Evolutionary conservation across 306 rosid species (phyloP).

Genomic region (Glycyrrhiza uralensis): DNA sequence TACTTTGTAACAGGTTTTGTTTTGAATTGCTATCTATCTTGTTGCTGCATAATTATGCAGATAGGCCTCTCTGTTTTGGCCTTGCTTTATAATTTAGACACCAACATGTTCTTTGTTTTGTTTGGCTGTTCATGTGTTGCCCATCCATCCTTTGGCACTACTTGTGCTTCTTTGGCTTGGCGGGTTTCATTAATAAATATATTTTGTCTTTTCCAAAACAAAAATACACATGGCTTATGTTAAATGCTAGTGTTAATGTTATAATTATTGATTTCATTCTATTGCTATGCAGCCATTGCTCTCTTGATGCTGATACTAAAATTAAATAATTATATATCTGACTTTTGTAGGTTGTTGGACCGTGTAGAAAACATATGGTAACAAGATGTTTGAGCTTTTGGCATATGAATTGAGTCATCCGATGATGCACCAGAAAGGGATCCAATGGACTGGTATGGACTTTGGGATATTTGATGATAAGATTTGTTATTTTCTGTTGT

Average conservation of each 20-base stretch:
- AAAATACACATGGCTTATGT: too few species aligned
- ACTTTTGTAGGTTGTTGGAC: slow-evolving; percentile 73
- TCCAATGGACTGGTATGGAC: slow-evolving; percentile 80
- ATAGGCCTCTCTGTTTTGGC: too few species aligned
- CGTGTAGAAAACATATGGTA: slow-evolving; percentile 44
- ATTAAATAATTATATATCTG: background rate
- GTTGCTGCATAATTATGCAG: too few species aligned
- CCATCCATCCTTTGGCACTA: too few species aligned
- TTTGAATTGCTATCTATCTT: too few species aligned
- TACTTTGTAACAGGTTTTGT: too few species aligned
- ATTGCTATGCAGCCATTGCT: background rate
- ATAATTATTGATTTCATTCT: background rate
- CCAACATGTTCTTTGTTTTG: too few species aligned
- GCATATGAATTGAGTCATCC: slow-evolving; percentile 86
- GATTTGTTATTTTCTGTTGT: background rate
- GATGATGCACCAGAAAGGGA: slow-evolving; percentile 88
- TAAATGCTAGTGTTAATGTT: background rate
- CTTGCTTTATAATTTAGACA: too few species aligned
- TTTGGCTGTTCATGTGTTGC: too few species aligned
- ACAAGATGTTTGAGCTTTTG: slow-evolving; percentile 56
- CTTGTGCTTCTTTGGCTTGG: too few species aligned
- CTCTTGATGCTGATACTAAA: slow-evolving; percentile 5
- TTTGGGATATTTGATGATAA: background rate
- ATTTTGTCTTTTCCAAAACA: too few species aligned
- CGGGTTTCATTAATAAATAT: too few species aligned